Evolutionary conservation across 495 filamentous ascomycete genomes (phyloP).

Genomic region (Hypomontagnella submonticulosa): DNA sequence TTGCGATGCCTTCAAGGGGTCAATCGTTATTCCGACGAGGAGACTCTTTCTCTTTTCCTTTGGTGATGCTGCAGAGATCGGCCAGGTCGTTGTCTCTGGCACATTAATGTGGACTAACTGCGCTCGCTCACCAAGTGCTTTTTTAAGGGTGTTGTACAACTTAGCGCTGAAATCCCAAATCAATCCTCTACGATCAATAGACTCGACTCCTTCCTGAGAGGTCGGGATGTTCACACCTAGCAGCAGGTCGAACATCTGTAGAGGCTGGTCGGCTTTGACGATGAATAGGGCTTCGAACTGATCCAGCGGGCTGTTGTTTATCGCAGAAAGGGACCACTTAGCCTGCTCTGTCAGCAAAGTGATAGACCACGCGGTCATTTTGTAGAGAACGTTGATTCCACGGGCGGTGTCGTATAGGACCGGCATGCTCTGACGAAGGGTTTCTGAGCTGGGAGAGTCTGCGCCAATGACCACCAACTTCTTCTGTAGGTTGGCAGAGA

Average conservation of each 20-base stretch:
- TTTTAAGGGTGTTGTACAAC: conserved; percentile 70
- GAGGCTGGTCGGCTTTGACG: conserved; percentile 70
- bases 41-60: conserved; percentile 51
- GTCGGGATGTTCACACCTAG: conserved; percentile 47
- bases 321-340: conserved; percentile 70
- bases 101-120: conserved; percentile 69
- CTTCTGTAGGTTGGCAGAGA: conserved; percentile 71
- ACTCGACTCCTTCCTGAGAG: conserved; percentile 40
- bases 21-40: conserved; percentile 74
- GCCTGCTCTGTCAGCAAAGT: conserved; percentile 75
- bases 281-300: conserved; percentile 89
- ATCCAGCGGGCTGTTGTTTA: conserved; percentile 78
- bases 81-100: conserved; percentile 56
- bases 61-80: conserved; percentile 45
- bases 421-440: conserved; percentile 49
- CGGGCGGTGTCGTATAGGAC: conserved; percentile 75
- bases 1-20: conserved; percentile 75
- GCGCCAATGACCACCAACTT: conserved; percentile 69
- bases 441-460: conserved; percentile 45
- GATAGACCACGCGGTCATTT: conserved; percentile 92
- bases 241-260: conserved; percentile 76
- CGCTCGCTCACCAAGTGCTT: conserved; percentile 79
- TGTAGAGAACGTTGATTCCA: conserved; percentile 85
- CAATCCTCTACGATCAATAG: conserved; percentile 47
- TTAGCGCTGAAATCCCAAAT: conserved; percentile 54